phyloP scores from a whole-genome alignment of 352 stramenopile species.

The Peronospora tabacina region DNA sequence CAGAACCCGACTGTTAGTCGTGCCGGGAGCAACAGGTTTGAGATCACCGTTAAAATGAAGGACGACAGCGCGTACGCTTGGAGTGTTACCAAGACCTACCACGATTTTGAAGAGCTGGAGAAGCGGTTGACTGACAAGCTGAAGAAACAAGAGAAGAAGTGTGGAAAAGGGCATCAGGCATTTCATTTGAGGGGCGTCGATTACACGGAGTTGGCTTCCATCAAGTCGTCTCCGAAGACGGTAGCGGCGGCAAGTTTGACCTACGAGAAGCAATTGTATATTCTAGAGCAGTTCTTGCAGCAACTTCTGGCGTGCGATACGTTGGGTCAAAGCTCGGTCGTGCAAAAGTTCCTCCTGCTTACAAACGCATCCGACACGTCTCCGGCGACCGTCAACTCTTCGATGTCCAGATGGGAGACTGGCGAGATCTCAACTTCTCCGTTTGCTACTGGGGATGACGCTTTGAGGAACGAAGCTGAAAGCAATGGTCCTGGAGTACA shows the following conservation, averaged over 20 bases:
- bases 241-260: slow-evolving; percentile 28
- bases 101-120: slow-evolving; percentile 64
- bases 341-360: slow-evolving; percentile 70
- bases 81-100: slow-evolving; percentile 61
- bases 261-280: slow-evolving; percentile 58
- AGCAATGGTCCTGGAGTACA: not conserved
- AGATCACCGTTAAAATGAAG: slow-evolving; percentile 56
- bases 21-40: slow-evolving; percentile 31
- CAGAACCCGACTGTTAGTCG: slow-evolving; percentile 11
- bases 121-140: slow-evolving; percentile 59
- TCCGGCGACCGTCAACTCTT: slow-evolving; percentile 3
- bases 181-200: slow-evolving; percentile 67
- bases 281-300: slow-evolving; percentile 67
- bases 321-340: slow-evolving; percentile 59
- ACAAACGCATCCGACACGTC: slow-evolving; percentile 23
- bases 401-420: slow-evolving; percentile 16
- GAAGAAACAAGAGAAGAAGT: slow-evolving; percentile 66
- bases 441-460: slow-evolving; percentile 5
- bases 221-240: slow-evolving; percentile 46
- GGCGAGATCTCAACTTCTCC: slow-evolving; percentile 13
- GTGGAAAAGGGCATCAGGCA: slow-evolving; percentile 28
- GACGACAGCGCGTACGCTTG: slow-evolving; percentile 50
- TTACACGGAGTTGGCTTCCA: slow-evolving; percentile 46
- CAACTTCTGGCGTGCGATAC: slow-evolving; percentile 61
- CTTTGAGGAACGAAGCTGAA: slow-evolving; percentile 13